Evolutionary conservation across 2,329 filamentous ascomycete species (phyloP), one percentile per base, ranked within the genome.

Genomic region (Sclerotinia borealis): DNA sequence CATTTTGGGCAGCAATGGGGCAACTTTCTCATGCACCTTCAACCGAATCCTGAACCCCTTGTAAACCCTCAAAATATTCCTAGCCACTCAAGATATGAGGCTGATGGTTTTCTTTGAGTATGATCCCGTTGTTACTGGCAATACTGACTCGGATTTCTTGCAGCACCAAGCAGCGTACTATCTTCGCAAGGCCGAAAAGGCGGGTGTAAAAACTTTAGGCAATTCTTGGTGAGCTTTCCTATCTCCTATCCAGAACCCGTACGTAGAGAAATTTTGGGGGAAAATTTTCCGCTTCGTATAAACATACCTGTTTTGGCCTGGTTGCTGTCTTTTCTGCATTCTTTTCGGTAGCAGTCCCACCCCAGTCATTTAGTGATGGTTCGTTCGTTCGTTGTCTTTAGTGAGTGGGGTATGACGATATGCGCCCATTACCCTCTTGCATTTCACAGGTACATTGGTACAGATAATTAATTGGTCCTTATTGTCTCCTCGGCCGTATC

Each of bases 171-270:
- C 95, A 72, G 93, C 95, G 70, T 91, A 90, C 77, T 97, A 97
- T 79, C 92, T 96, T 76, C 91, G 93, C 72, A 83, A 93, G 72
- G 93, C 95, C 43, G 95, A 98, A 78, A 83, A 91, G 73, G 90
- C 88, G 74, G 93, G 93, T 58, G 90, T 88, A 77, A 97, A 96
- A 80, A 92, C 87, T 62, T 80, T 98, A 68, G 95, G 95, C 67
- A 97, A 98, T 79, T 90, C 91, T 71, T 99, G 95, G 93, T 97
- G 87, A 77, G 90, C 63, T 58, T 48, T 65, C 65, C 60, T 65
- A 69, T 66, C 60, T 55, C 29, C 25, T 36, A 36, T 37, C 15
- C 31, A 29, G 29, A 45, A 25, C 54, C 34, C 36, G 19, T 29
- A 54, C 27, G 9, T 58, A 13, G 17, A 34, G 19, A 45, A 45